Conservation (phyloP, 805 yeast species). For the Saccharomycopsis sp. region DNA sequence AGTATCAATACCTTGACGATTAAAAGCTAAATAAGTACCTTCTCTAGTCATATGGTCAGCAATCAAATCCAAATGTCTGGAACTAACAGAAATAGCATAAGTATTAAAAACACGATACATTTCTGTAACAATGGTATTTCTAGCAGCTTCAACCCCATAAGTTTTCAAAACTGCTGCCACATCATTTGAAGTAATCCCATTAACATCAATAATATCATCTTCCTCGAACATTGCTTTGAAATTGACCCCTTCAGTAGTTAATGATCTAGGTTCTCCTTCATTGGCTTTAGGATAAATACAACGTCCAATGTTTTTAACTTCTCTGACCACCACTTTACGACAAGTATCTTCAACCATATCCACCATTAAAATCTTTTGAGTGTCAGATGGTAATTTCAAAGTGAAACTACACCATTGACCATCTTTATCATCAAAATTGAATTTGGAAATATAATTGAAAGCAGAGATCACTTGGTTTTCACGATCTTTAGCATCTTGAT, state of each 20-base stretch:
- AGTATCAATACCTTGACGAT: slow-evolving; percentile 96
- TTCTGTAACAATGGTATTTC: slow-evolving; percentile 94
- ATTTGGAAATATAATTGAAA: slow-evolving; percentile 64
- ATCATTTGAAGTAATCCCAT: slow-evolving; percentile 86
- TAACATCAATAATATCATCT: slow-evolving; percentile 83
- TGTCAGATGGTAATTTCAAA: slow-evolving; percentile 70
- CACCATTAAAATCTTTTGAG: slow-evolving; percentile 93
- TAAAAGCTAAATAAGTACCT: slow-evolving; percentile 92
- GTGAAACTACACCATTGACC: slow-evolving; percentile 94
- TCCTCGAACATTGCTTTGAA: slow-evolving; percentile 98
- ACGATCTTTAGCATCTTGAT: slow-evolving; percentile 67
- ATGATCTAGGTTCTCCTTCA: slow-evolving; percentile 58
- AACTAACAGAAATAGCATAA: slow-evolving; percentile 87
- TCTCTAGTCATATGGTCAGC: slow-evolving; percentile 99
- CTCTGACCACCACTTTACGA: slow-evolving; percentile 83
- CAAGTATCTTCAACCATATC: slow-evolving; percentile 91
- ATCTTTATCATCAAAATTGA: slow-evolving; percentile 77
- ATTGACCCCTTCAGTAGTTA: slow-evolving; percentile 97
- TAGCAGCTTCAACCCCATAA: slow-evolving; percentile 98
- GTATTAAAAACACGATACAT: slow-evolving; percentile 92
- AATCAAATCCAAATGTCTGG: slow-evolving; percentile 90
- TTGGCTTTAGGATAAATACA: slow-evolving; percentile 77
- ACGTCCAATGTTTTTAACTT: slow-evolving; percentile 83
- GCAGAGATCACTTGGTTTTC: slow-evolving; percentile 70
- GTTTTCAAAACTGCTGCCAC: slow-evolving; percentile 80